Evolutionary conservation across 495 filamentous ascomycete genomes (phyloP), one percentile per base, ranked within the genome.

Genomic region (Podospora fimiseda): DNA sequence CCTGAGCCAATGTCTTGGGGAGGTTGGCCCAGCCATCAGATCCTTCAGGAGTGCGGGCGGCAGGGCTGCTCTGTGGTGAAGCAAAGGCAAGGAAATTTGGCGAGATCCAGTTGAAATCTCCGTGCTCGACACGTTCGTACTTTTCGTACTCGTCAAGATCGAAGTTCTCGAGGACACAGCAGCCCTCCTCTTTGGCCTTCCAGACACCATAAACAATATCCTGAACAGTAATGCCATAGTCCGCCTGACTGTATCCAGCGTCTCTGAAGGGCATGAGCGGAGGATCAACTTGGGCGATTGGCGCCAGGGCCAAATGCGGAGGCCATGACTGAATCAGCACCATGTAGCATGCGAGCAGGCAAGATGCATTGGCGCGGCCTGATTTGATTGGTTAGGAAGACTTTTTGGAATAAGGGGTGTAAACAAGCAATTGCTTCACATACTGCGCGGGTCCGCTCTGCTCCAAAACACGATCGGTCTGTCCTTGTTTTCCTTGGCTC

Each of bases 91-190:
- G 80, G 71, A 99, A 99, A 53, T 88, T 75, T 13, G 90, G 90
- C 9, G 90, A 94, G 43, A 99, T 77, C 93, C 93, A 99, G 76
- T 99, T 99, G 85, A 99, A 99, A 70, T 99, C 93, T 51, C 93
- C 93, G 77, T 96, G 90, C 60, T 99, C 94, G 2, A 97, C 93
- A 49, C 93, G 80, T 69, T 99, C 93, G 57, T 80, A 99, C 62
- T 81, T 85, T 71, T 99, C 93, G 63, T 99, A 96, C 82, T 97
- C 93, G 73, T 96, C 90, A 2, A 99, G 77, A 47, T 86, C 89
- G 60, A 97, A 99, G 42, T 90, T 85, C 55, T 89, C 86, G 50
- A 99, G 70, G 23, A 86, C 86, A 60, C 89, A 92, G 60, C 95
- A 79, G 1, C 85, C 83, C 68, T 95, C 86, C 67, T 97, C 91